Evolutionary conservation across 139 green algal genomes (phyloP).

Genomic region (Micractinium sp.): DNA sequence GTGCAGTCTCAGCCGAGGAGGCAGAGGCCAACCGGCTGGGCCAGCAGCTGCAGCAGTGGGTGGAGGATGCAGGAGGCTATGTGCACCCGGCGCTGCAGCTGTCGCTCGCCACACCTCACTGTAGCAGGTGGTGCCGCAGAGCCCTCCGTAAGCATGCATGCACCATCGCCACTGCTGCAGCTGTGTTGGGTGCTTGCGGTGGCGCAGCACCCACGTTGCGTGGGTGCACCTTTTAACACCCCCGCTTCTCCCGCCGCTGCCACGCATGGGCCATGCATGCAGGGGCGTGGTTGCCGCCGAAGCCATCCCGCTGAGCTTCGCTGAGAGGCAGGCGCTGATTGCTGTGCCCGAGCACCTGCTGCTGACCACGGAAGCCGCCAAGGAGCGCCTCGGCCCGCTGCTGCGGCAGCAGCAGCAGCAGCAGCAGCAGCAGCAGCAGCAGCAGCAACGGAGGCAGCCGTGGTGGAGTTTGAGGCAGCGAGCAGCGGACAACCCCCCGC

Average conservation of each 20-base stretch:
- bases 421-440: not conserved
- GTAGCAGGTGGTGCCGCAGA: not conserved
- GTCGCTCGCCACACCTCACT: not conserved
- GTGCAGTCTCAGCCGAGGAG: not conserved
- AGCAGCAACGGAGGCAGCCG: not conserved
- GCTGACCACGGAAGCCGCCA: not conserved
- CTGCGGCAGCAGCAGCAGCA: not conserved
- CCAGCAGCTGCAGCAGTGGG: not conserved
- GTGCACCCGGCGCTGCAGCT: conserved; percentile 12
- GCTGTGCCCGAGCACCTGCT: conserved; percentile 19
- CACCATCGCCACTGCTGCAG: not conserved
- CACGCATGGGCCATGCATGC: not conserved
- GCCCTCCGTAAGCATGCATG: no score
- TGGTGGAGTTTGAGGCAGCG: not conserved
- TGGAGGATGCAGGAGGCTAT: conserved; percentile 1
- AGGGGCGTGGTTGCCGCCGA: not conserved
- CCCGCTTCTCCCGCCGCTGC: not conserved
- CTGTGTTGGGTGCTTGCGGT: not conserved
- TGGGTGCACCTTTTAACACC: not conserved
- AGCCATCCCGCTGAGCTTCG: not conserved
- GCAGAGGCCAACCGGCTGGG: not conserved
- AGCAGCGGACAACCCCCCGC: not conserved
- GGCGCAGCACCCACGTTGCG: not conserved
- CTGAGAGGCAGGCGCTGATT: not conserved
- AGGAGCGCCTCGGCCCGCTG: not conserved